Evolutionary conservation across 1,139 yeast species (phyloP).

Genomic region (Meyerozyma elateridarum): DNA sequence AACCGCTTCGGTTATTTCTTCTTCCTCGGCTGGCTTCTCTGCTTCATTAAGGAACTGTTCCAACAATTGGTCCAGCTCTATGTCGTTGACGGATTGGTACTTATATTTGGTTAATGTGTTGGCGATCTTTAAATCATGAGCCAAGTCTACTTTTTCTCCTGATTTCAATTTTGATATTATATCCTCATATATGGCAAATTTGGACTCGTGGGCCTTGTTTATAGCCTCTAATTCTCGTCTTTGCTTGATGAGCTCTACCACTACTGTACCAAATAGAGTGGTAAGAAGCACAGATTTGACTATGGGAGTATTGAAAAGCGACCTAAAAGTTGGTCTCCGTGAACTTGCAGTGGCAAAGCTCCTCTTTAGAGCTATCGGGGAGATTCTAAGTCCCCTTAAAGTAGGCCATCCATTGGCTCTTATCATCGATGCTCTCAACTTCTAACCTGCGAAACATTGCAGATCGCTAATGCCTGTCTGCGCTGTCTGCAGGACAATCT

Average conservation of each 20-base stretch:
- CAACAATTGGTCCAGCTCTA: constrained; percentile 38
- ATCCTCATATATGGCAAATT: constrained; percentile 30
- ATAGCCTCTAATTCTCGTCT: constrained; percentile 32
- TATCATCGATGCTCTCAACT: too few species aligned
- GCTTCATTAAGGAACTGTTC: constrained; percentile 32
- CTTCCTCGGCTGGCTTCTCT: constrained; percentile 17
- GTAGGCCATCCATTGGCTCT: too few species aligned
- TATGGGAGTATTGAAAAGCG: constrained; percentile 26
- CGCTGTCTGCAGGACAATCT: too few species aligned
- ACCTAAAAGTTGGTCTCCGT: constrained; percentile 11
- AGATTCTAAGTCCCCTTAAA: too few species aligned
- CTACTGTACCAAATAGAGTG: constrained; percentile 36
- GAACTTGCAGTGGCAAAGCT: neutral
- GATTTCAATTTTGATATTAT: constrained; percentile 23
- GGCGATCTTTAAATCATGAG: constrained; percentile 35
- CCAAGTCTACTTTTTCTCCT: constrained; percentile 34
- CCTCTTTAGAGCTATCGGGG: too few species aligned
- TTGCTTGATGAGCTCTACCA: constrained; percentile 34
- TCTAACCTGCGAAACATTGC: too few species aligned
- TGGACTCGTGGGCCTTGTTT: constrained; percentile 25
- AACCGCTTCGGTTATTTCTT: neutral
- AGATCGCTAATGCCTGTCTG: too few species aligned
- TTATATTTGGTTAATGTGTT: constrained; percentile 30
- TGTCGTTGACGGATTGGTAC: constrained; percentile 29
- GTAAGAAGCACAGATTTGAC: constrained; percentile 37